Conservation (phyloP, 2,329 filamentous ascomycete species). For the Pseudogymnoascus verrucosus region DNA sequence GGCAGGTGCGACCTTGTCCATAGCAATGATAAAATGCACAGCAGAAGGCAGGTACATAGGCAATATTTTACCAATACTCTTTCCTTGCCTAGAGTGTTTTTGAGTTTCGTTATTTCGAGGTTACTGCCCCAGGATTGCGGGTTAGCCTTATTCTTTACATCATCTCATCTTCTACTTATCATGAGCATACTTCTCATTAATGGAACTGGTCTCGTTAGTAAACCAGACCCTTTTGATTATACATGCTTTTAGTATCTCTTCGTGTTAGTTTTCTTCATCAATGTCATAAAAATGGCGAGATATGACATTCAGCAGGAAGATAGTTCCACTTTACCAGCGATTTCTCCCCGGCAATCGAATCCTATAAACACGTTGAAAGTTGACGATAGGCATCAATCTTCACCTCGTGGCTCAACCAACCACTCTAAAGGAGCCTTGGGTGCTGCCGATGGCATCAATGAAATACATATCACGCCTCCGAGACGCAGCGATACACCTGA, state of each 20-base stretch:
- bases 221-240: background rate
- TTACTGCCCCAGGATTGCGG: background rate
- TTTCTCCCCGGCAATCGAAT: background rate
- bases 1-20: background rate
- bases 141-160: background rate
- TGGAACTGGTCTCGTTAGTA: conserved; percentile 1
- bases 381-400: background rate
- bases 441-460: background rate
- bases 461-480: background rate
- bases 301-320: background rate
- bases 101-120: background rate
- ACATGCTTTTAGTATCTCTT: conserved; percentile 6
- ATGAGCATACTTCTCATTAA: background rate
- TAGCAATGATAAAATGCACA: background rate
- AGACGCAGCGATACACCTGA: conserved; percentile 12
- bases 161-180: background rate
- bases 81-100: background rate
- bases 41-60: background rate
- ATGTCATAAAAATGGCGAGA: background rate
- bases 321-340: background rate
- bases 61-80: background rate
- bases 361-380: background rate
- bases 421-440: background rate
- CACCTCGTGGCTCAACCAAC: background rate
- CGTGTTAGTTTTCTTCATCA: background rate